Evolutionary conservation across 2,329 filamentous ascomycete species (phyloP).

Genomic region (Fusarium buxicola): DNA sequence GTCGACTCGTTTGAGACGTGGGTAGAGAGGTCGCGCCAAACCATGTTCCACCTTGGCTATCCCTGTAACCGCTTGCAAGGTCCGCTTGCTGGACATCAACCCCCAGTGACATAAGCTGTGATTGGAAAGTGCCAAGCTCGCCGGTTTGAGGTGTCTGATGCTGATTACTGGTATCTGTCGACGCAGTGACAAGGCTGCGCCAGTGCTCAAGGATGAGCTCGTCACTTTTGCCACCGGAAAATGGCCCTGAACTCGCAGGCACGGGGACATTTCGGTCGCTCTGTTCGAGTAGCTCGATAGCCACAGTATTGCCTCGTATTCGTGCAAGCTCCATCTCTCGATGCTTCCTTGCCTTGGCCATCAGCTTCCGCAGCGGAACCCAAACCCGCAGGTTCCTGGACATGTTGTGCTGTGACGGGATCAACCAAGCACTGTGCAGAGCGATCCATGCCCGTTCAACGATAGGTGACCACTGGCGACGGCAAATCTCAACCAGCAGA

Average conservation of each 20-base stretch:
- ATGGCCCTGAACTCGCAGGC: slow-evolving; percentile 48
- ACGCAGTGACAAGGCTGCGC: slow-evolving; percentile 19
- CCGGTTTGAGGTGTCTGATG: too few species aligned
- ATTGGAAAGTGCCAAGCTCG: accelerated
- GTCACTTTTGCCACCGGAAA: not conserved
- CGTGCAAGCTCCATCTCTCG: slow-evolving; percentile 52
- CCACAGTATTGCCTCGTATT: slow-evolving; percentile 45
- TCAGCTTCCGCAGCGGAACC: slow-evolving; percentile 55
- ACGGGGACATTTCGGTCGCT: slow-evolving; percentile 43
- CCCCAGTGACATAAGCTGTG: not conserved
- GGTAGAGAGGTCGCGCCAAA: not conserved
- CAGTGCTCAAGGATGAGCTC: slow-evolving; percentile 28
- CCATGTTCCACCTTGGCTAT: not conserved
- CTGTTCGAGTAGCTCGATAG: slow-evolving; percentile 45
- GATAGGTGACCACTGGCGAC: slow-evolving; percentile 58
- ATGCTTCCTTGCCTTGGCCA: slow-evolving; percentile 53
- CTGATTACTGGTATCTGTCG: accelerated
- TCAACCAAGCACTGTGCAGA: slow-evolving; percentile 59
- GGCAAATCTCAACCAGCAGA: slow-evolving; percentile 63
- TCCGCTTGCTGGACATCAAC: not conserved
- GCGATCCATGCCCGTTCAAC: slow-evolving; percentile 61
- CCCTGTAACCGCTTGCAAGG: too few species aligned
- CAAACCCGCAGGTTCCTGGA: slow-evolving; percentile 52
- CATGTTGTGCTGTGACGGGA: slow-evolving; percentile 36
- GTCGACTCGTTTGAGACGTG: not conserved